phyloP scores from a whole-genome alignment of 345 rosid genomes.

The Citrus cavaleriei region DNA sequence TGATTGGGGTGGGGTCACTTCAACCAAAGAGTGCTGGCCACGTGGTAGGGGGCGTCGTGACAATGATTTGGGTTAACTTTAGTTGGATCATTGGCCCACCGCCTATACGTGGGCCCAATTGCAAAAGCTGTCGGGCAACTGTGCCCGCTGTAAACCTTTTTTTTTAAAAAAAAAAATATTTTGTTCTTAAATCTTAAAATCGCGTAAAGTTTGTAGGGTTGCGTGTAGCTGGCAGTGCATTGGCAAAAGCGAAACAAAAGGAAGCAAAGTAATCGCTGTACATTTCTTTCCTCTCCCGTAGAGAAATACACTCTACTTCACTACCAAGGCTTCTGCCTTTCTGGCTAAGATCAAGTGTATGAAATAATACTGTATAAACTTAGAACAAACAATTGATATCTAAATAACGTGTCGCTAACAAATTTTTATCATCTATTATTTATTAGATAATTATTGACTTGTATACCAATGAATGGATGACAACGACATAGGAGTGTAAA shows the following conservation, averaged over 20 bases:
- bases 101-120: neutral
- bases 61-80: conserved; percentile 9
- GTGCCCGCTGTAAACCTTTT: neutral
- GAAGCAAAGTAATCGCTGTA: neutral
- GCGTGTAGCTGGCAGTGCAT: neutral
- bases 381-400: no score
- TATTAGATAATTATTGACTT: no score
- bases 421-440: no score
- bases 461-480: no score
- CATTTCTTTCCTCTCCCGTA: neutral
- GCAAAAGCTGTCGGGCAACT: neutral
- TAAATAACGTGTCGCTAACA: no score
- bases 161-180: no score
- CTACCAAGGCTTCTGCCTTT: neutral
- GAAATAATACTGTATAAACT: no score
- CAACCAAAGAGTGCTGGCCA: conserved; percentile 23
- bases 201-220: neutral
- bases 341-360: no score
- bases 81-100: conserved; percentile 5
- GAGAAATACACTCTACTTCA: neutral
- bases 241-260: neutral
- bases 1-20: conserved; percentile 27
- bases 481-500: no score
- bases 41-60: neutral
- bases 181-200: no score